These are phyloP conservation scores for Ramichloridium luteum DNA, from an alignment of 2,329 filamentous ascomycete species.

Conservation along the genomic window DNA sequence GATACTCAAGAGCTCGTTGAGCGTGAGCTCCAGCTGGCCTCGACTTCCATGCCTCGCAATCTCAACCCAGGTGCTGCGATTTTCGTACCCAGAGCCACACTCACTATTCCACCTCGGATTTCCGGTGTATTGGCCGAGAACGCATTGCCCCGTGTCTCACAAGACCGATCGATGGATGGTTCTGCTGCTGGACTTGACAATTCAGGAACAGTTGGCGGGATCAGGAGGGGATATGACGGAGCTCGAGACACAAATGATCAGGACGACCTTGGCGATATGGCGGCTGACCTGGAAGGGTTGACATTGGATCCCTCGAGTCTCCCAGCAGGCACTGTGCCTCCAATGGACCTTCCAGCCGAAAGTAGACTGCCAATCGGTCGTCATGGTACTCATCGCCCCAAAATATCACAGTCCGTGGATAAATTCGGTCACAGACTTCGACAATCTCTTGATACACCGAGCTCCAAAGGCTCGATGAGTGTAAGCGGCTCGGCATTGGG, in stretches of 20 bases:
- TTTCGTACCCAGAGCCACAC: constrained; percentile 19
- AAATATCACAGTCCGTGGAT: neutral
- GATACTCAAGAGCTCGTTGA: no score
- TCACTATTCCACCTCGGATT: no score
- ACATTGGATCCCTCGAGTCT: no score
- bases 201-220: constrained; percentile 2
- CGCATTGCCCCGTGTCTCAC: no score
- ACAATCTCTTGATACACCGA: constrained; percentile 5
- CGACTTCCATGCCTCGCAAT: no score
- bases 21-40: no score
- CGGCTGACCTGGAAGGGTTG: no score
- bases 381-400: neutral
- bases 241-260: neutral
- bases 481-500: no score
- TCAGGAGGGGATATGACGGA: constrained; percentile 3
- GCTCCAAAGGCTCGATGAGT: no score
- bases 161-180: no score
- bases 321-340: neutral
- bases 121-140: no score
- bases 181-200: constrained; percentile 7
- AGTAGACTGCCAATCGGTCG: neutral
- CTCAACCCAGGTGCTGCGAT: constrained; percentile 20
- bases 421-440: constrained; percentile 1
- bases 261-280: no score
- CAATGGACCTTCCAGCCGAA: constrained; percentile 1